Base-by-base conservation (phyloP, 768 basidiomycete species). In the Dioszegia crocea region DNA sequence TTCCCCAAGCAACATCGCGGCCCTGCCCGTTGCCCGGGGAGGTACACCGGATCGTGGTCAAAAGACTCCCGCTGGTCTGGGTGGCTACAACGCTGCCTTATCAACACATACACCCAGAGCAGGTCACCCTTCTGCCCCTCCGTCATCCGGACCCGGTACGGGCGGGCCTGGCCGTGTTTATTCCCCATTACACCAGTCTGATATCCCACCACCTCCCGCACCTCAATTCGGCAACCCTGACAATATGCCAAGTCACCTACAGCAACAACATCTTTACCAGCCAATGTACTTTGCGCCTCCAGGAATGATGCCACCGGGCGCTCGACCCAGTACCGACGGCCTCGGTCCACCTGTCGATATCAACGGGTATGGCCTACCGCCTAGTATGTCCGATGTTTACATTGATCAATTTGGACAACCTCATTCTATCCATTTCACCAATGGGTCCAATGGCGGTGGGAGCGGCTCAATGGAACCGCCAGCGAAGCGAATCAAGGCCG, bases 1-100 rank as follows among this genome's bases (percentile, higher is more conserved):
- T 84, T 83, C 65, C 83, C 87, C 48, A 83, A 83, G 72, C 65
- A 84, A 87, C 19, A 80, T 91, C 54, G 79, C 83, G n/a, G 80
- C 85, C 39, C 81, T 91, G 48, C 86, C 88, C 54, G 79, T 89
- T 55, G 76, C 78, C 49, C 60, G 66, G 29, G 59, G 60, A 23
- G 64, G 60, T 17, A 82, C 85, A 33, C 85, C 85, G 49, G 80
- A 79, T 30, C 80, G 83, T 12, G 82, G 80, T 58, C 76, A 80
- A 26, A 66, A 65, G 54, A 63, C 62, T 0, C 62, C 67, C 44
- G 58, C 45, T 4, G 56, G 48, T 14, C 57, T 46, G 26, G 63
- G 52, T 17, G 57, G 43, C 10, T 57, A 64, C 39, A 66, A 59
- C 33, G 58, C 54, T 31, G 43, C 24, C 1, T 41, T 38, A 19